Percentiles rank a stretch among this genome's conserved stretches.
Evolutionary conservation across 1,139 yeast species (phyloP).

Genomic region (Meyerozyma elateridarum): DNA sequence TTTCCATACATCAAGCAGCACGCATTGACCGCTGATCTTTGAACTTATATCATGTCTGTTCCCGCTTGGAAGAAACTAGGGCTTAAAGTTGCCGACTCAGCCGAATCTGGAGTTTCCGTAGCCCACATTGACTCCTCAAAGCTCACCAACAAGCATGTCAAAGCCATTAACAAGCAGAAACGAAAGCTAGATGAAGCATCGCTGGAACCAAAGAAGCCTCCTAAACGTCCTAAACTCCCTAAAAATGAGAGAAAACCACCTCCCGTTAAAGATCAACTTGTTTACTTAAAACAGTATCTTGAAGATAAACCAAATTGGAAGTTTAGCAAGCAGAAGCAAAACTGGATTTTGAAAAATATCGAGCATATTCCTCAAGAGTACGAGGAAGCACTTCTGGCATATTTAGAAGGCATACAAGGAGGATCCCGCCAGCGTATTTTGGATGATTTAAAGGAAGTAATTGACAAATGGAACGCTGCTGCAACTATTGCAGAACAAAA

Average conservation of each 20-base stretch:
- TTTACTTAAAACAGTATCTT: constrained; percentile 63
- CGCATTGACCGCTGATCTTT: neutral
- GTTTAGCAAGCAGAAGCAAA: constrained; percentile 90
- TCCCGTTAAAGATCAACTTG: constrained; percentile 77
- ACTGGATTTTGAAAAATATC: constrained; percentile 79
- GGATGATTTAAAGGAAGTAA: constrained; percentile 44
- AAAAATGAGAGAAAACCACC: constrained; percentile 71
- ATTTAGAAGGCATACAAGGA: constrained; percentile 70
- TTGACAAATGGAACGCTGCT: constrained; percentile 54
- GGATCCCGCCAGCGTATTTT: constrained; percentile 60
- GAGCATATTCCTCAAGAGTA: constrained; percentile 53
- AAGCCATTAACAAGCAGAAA: constrained; percentile 35
- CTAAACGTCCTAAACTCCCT: constrained; percentile 73
- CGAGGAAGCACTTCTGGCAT: constrained; percentile 48
- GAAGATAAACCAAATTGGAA: constrained; percentile 72
- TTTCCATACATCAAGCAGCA: neutral
- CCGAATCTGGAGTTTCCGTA: constrained; percentile 38
- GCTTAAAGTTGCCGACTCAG: constrained; percentile 49
- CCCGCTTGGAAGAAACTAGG: constrained; percentile 96
- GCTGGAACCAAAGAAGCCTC: constrained; percentile 44
- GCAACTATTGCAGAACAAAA: constrained; percentile 38
- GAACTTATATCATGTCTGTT: constrained; percentile 19
- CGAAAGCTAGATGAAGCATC: constrained; percentile 21
- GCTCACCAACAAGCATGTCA: constrained; percentile 43
- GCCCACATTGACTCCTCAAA: constrained; percentile 44